Evolutionary conservation across 2,329 filamentous ascomycete genomes (phyloP), one percentile per base, ranked within the genome.

Genomic region (Ploettnerulaceae sp.): DNA sequence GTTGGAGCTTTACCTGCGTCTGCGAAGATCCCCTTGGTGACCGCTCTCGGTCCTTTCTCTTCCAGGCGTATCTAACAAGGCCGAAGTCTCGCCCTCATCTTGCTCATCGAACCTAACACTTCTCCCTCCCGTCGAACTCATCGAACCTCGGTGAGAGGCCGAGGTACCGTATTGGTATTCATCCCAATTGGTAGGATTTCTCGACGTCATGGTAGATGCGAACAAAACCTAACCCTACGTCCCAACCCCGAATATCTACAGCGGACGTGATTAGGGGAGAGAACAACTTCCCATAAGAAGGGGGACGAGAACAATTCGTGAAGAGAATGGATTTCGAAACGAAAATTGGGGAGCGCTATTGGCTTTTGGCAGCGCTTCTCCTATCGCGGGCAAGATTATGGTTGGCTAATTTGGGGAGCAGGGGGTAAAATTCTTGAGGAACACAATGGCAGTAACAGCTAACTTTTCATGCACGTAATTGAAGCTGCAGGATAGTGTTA

Each of bases 141-240:
- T 46, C 34, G 62, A 64, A 21, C 57, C 47, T 53, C 61, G 50
- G 31, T 57, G 56, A 7, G 58, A 55, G n/a, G 39, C 43, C 11
- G 35, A 45, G 8, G 60, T 60, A 1, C 62, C 62, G 55, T 63
- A 61, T 35, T 64, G 58, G 42, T 65, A 65, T 24, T 64, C 61
- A 33, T 63, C 57, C 51, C 57, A 64, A 29, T 51, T 61, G 6
- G 47, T 55, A 12, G 62, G 62, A 39, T 50, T 53, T 28, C 57
- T 48, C 12, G 51, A 45, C 53, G 54, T 57, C 39, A 42, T 42
- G 21, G 24, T 34, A 34, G 15, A 22, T 18, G 36, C 37, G 17
- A 20, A 40, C 2, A 14, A 18, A 29, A 17, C 22, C 35, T 37
- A 21, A 29, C 15, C 4, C 28, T 9, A 3, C 5, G 6, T 21